Evolutionary conservation across 2,329 filamentous ascomycete genomes (phyloP).

Genomic region (Beauveria bassiana): DNA sequence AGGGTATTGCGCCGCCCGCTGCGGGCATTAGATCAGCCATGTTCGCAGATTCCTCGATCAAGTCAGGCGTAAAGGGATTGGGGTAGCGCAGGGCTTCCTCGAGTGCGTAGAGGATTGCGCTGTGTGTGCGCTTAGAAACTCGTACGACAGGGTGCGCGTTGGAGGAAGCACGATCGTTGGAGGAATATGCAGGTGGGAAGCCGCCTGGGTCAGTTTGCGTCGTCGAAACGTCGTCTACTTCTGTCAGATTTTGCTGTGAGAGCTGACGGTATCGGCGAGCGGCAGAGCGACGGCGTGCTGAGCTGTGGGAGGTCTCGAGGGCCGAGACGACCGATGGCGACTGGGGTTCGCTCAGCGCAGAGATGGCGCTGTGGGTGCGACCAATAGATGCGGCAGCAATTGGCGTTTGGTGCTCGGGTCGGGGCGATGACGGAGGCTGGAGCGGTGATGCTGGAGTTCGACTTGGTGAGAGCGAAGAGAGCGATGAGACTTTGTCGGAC

Average conservation of each 20-base stretch:
- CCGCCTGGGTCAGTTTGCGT: slow-evolving; percentile 21
- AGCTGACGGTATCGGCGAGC: slow-evolving; percentile 26
- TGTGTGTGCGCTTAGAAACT: slow-evolving; percentile 77
- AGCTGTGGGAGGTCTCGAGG: slow-evolving; percentile 29
- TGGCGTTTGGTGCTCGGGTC: slow-evolving; percentile 36
- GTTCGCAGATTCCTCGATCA: slow-evolving; percentile 78
- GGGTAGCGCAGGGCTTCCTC: slow-evolving; percentile 85
- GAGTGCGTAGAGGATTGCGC: slow-evolving; percentile 84
- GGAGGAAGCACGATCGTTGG: slow-evolving; percentile 21
- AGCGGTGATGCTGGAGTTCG: slow-evolving; percentile 48
- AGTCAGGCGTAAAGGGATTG: slow-evolving; percentile 73
- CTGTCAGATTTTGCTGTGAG: slow-evolving; percentile 44
- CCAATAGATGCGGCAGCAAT: slow-evolving; percentile 41
- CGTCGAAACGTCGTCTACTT: slow-evolving; percentile 35
- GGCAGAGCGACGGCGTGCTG: slow-evolving; percentile 11
- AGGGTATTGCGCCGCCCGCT: slow-evolving; percentile 46
- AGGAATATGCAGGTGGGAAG: slow-evolving; percentile 23
- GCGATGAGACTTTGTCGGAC: slow-evolving; percentile 21
- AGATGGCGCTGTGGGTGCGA: slow-evolving; percentile 34
- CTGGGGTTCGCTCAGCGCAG: slow-evolving; percentile 12
- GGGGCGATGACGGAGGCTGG: slow-evolving; percentile 32
- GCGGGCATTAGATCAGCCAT: slow-evolving; percentile 72
- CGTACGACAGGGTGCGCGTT: slow-evolving; percentile 44
- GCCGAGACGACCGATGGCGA: slow-evolving; percentile 23
- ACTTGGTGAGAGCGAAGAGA: slow-evolving; percentile 37